Conservation (phyloP, 2,329 filamentous ascomycete genomes). For the Pseudogymnoascus sp. region DNA sequence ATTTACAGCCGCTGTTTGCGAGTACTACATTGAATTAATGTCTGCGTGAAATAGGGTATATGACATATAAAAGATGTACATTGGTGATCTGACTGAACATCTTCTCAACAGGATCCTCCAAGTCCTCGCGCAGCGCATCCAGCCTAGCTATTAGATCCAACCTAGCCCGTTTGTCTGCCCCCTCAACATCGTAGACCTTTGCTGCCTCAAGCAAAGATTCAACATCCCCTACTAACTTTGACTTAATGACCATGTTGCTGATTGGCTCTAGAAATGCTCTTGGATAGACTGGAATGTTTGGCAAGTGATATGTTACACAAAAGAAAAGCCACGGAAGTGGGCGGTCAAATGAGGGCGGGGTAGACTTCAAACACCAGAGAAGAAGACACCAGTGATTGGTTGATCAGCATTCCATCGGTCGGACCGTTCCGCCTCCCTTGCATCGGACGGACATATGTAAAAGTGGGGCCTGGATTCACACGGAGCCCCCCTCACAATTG, state of each 20-base stretch:
- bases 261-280: constrained; percentile 1
- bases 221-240: constrained; percentile 15
- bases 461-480: neutral
- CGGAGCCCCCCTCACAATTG: neutral
- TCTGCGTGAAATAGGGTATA: neutral
- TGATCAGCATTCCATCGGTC: neutral
- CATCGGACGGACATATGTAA: neutral
- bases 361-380: neutral
- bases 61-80: constrained; percentile 14
- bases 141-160: constrained; percentile 15
- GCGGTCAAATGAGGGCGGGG: neutral
- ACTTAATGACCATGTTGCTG: constrained; percentile 14
- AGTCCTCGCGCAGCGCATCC: constrained; percentile 18
- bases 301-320: neutral
- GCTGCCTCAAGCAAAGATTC: constrained; percentile 17
- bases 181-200: constrained; percentile 16
- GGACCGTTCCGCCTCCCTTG: neutral
- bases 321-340: neutral
- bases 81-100: constrained; percentile 27
- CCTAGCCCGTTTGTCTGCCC: constrained; percentile 12
- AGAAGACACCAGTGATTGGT: neutral
- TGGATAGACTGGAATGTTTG: neutral
- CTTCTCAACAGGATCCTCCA: constrained; percentile 24
- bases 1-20: constrained; percentile 21
- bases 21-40: constrained; percentile 14